phyloP scores from a whole-genome alignment of 2,329 filamentous ascomycete genomes.

The Chaetomiaceae sp. region DNA sequence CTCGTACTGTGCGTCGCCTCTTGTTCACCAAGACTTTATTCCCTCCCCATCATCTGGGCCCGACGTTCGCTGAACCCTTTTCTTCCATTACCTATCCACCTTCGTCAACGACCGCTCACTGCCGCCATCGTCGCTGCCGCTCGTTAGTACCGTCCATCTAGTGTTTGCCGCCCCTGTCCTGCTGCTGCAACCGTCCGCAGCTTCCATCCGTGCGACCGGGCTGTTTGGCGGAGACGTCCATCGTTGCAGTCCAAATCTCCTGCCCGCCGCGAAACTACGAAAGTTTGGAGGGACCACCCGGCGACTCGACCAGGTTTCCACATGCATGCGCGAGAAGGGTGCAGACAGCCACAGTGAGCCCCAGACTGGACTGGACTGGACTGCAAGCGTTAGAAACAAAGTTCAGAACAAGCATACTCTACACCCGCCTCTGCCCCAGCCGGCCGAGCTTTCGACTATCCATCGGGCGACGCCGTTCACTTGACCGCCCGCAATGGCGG shows the following conservation, averaged over 20 bases:
- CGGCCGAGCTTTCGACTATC: too few species aligned
- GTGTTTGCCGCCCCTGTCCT: too few species aligned
- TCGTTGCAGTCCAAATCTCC: neutral
- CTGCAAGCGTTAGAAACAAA: constrained; percentile 2
- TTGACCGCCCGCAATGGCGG: constrained; percentile 31
- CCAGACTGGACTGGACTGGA: neutral
- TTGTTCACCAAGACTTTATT: constrained; percentile 10
- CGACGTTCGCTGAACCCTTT: constrained; percentile 19
- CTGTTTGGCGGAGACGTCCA: neutral
- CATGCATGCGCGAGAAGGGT: constrained; percentile 10
- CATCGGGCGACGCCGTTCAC: constrained; percentile 12
- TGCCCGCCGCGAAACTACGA: neutral
- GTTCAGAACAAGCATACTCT: neutral
- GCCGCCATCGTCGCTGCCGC: constrained; percentile 18
- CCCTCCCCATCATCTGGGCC: constrained; percentile 13
- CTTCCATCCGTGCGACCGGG: constrained; percentile 18
- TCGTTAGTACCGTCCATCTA: constrained; percentile 15
- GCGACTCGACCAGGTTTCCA: constrained; percentile 1
- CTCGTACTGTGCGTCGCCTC: constrained; percentile 1
- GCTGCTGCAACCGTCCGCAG: neutral
- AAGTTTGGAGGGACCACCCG: constrained; percentile 3
- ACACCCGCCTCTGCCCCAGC: neutral
- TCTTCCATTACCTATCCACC: neutral
- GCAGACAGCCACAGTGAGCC: neutral
- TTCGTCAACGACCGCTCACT: constrained; percentile 10